Percentiles rank a stretch among this genome's conserved stretches.
Evolutionary conservation across 371 early-diverging fungal species (phyloP).

Genomic region (Batkoa obscura): DNA sequence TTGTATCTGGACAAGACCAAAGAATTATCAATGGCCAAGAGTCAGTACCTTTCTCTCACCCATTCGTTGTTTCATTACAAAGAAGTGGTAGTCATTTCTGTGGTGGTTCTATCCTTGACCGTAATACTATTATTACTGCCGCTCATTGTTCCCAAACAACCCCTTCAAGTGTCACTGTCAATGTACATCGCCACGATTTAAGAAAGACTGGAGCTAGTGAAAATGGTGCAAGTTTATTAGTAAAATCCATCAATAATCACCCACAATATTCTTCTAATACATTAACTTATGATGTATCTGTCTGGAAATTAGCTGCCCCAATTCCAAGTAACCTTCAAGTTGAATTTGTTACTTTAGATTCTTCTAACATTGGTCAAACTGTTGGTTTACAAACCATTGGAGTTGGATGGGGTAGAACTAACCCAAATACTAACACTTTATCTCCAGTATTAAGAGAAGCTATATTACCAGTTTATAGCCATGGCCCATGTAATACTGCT

Average conservation of each 20-base stretch:
- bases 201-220: background rate
- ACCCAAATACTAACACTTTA: background rate
- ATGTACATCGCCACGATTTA: constrained; percentile 1
- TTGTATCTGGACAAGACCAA: background rate
- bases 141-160: background rate
- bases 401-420: background rate
- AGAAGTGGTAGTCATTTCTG: background rate
- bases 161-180: background rate
- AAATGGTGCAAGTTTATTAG: background rate
- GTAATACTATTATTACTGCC: background rate
- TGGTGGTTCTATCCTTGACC: background rate
- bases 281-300: background rate
- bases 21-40: background rate
- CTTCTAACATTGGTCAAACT: background rate
- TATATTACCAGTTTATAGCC: background rate
- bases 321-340: background rate
- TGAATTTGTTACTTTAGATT: background rate
- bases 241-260: background rate
- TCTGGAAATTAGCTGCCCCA: background rate
- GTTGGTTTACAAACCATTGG: background rate
- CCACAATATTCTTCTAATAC: background rate
- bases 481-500: background rate
- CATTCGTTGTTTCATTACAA: background rate
- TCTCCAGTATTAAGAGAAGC: background rate
- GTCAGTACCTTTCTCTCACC: background rate